Percentiles rank a stretch among this genome's conserved stretches.
These are phyloP conservation scores for Corymbia maculata DNA, from an alignment of 345 rosid genomes.

Conservation along the genomic window DNA sequence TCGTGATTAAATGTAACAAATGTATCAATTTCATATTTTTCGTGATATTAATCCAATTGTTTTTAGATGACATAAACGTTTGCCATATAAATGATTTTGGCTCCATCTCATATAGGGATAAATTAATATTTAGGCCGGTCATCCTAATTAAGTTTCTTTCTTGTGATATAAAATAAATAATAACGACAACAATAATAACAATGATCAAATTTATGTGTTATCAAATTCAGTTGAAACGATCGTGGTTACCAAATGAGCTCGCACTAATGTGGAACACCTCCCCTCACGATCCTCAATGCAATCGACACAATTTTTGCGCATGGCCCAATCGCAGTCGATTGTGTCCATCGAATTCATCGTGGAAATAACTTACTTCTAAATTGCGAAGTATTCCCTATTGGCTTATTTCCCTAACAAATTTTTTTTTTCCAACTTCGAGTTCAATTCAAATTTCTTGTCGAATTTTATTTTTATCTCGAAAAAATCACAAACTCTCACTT, in stretches of 20 bases:
- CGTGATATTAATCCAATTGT: no score
- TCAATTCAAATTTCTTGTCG: fast-evolving
- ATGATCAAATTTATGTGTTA: background rate
- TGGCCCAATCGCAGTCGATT: background rate
- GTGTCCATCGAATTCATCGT: background rate
- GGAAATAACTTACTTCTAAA: background rate
- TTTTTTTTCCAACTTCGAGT: background rate
- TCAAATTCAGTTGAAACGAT: background rate
- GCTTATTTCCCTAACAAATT: background rate
- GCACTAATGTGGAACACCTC: background rate
- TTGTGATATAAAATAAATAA: no score
- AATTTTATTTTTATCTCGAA: background rate
- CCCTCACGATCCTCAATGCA: background rate
- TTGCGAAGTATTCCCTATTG: background rate
- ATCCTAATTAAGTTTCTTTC: background rate
- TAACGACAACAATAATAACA: background rate
- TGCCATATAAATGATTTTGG: background rate
- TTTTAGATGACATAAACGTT: background rate
- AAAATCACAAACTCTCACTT: background rate
- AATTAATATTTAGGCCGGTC: background rate
- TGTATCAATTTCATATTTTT: no score
- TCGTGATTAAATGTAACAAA: no score
- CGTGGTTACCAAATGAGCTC: background rate
- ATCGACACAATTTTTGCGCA: background rate
- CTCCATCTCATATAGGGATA: background rate